These are phyloP conservation scores for Suhomyces maxii DNA, from an alignment of 1,139 yeast species.

Conservation along the genomic window DNA sequence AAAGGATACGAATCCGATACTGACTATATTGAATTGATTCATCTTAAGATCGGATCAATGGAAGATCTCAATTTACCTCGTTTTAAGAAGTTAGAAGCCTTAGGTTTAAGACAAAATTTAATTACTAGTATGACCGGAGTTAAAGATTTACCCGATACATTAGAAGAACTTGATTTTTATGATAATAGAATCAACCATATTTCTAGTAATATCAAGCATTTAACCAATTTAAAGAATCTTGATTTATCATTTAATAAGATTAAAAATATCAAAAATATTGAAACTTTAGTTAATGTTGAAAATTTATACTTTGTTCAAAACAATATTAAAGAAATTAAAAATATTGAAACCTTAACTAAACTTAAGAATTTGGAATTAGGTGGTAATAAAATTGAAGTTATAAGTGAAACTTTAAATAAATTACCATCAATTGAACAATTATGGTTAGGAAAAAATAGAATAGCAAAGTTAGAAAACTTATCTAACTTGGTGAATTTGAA, in stretches of 20 bases:
- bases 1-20: conserved; percentile 61
- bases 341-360: conserved; percentile 57
- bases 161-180: conserved; percentile 84
- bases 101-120: conserved; percentile 84
- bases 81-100: conserved; percentile 55
- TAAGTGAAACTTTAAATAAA: conserved; percentile 56
- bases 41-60: conserved; percentile 69
- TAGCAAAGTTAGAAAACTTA: conserved; percentile 65
- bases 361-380: conserved; percentile 83
- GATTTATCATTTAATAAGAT: conserved; percentile 92
- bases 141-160: conserved; percentile 54
- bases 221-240: conserved; percentile 56
- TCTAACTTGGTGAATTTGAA: conserved; percentile 60
- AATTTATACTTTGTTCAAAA: conserved; percentile 87
- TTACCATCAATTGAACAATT: conserved; percentile 65
- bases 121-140: conserved; percentile 72
- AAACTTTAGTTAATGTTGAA: conserved; percentile 58
- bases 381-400: conserved; percentile 74
- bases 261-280: conserved; percentile 80
- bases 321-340: conserved; percentile 71
- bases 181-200: conserved; percentile 91
- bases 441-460: conserved; percentile 92
- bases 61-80: conserved; percentile 63
- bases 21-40: conserved; percentile 73
- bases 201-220: conserved; percentile 62